Percentiles rank a stretch among this genome's conserved stretches.
phyloP scores from a whole-genome alignment of 129 eudicot genomes.

The Flaveria robusta region DNA sequence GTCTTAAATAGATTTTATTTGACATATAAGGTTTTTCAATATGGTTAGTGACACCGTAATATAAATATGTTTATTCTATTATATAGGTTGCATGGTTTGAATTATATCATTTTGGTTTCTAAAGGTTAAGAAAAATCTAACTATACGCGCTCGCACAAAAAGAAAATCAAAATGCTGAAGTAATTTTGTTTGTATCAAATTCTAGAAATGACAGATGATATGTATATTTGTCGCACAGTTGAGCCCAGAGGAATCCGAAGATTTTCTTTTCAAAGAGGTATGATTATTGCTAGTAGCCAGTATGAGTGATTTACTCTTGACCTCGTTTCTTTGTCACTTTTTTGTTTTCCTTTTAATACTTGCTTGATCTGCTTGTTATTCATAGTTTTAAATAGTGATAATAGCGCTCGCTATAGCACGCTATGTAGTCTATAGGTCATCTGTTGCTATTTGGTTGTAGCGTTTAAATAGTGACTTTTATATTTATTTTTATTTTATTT shows the following conservation, averaged over 20 bases:
- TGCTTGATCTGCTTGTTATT: neutral
- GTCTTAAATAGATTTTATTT: slow-evolving; percentile 21
- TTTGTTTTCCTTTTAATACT: neutral
- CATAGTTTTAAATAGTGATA: too few relatives aligned
- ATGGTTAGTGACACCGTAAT: neutral
- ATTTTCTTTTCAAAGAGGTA: slow-evolving; percentile 98
- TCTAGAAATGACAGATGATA: slow-evolving; percentile 18
- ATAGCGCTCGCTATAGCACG: too few relatives aligned
- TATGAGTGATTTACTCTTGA: neutral
- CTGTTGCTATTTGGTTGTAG: too few relatives aligned
- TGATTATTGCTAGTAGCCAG: slow-evolving; percentile 19
- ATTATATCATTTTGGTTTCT: too few relatives aligned
- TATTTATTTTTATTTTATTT: too few relatives aligned
- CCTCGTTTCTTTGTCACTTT: neutral
- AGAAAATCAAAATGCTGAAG: too few relatives aligned
- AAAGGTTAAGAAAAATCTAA: too few relatives aligned
- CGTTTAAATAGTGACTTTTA: too few relatives aligned
- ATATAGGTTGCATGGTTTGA: neutral
- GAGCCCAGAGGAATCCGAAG: slow-evolving; percentile 98
- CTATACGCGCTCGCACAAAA: too few relatives aligned
- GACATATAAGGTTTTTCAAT: neutral
- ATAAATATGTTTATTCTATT: neutral
- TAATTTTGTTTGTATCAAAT: neutral
- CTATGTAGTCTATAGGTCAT: too few relatives aligned
- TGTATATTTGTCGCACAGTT: slow-evolving; percentile 55